Conservation (phyloP, 805 yeast species). For the Blastobotrys chiropterorum region DNA sequence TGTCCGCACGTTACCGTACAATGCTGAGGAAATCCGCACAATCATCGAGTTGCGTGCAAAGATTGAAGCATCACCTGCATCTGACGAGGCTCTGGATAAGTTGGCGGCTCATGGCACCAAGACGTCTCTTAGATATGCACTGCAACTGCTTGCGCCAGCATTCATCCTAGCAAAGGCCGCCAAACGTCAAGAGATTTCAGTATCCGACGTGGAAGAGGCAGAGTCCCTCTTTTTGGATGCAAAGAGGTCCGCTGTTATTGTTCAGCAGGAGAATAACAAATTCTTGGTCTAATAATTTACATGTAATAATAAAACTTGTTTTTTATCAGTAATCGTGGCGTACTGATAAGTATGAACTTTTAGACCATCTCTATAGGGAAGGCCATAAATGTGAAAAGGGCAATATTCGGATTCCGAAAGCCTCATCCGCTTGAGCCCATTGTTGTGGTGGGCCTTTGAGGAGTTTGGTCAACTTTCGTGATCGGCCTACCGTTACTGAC, state of each 20-base stretch:
- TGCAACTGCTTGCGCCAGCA: constrained; percentile 87
- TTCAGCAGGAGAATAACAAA: constrained; percentile 39
- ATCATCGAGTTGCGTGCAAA: constrained; percentile 78
- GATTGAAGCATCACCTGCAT: constrained; percentile 65
- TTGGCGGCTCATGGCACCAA: constrained; percentile 68
- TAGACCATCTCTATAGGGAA: too few relatives aligned
- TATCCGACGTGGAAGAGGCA: constrained; percentile 77
- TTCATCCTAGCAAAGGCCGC: constrained; percentile 71
- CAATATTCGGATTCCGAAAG: too few relatives aligned
- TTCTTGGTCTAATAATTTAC: constrained; percentile 21
- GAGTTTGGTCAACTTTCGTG: too few relatives aligned
- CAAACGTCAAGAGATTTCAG: constrained; percentile 61
- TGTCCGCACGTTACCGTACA: constrained; percentile 87
- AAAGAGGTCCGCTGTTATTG: constrained; percentile 65
- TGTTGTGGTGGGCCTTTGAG: too few relatives aligned
- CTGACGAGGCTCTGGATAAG: constrained; percentile 62
- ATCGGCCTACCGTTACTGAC: too few relatives aligned
- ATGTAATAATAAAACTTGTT: background rate
- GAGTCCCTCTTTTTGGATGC: constrained; percentile 80
- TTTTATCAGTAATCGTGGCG: too few relatives aligned
- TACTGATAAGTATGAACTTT: too few relatives aligned
- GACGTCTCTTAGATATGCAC: constrained; percentile 83
- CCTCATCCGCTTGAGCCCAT: too few relatives aligned
- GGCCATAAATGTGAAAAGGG: too few relatives aligned
- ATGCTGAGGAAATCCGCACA: constrained; percentile 68